Evolutionary conservation across 2,329 filamentous ascomycete species (phyloP), one percentile per base, ranked within the genome.

Genomic region (Ceratocystis colombiana): DNA sequence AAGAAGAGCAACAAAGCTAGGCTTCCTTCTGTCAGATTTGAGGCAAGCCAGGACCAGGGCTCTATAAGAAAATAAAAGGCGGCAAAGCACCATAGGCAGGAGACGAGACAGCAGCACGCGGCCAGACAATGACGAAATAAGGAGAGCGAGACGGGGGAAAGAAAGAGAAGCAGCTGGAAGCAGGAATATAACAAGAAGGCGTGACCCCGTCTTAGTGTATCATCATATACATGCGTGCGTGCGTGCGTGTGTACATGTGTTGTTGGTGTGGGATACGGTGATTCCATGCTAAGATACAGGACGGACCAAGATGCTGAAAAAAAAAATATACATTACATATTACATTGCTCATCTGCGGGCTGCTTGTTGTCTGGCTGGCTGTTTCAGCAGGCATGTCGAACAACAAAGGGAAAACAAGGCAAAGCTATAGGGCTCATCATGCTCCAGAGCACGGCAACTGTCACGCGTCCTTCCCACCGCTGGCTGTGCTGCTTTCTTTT

Each of bases 11-110:
- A 4, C 10, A 17, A 59, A 37, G 33, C 53, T 59, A 59, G 53
- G 17, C 53, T 59, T 33, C 53, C 53, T 37, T 59, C 53, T 59
- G 53, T 59, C 53, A 37, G 53, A 59, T 59, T n/a, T 59, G 53
- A 59, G 53, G 53, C 53, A 59, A 30, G 53, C 53, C 28, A 59
- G 53, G 28, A 59, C 33, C 25, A 59, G 53, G 53, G 48, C 48
- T 53, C 48, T 17, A 12, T 28, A 6, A 7, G 48, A 15, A 53
- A 53, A 53, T 10, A 25, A 25, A 12, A 53, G 12, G 46, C 46
- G 22, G n/a, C n/a, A 37, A 37, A 37, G 33, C 33, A 37, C 33
- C 8, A 12, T 37, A 37, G 22, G 22, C 22, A 22, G 22, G 22
- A 22, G 22, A 22, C 22, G 22, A 22, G 22, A 37, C 37, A 12